A percentile compares a stretch with the other conserved stretches of the same genome.
Conservation (phyloP, 2,329 filamentous ascomycete genomes). For the Calonectria leucothoes region DNA sequence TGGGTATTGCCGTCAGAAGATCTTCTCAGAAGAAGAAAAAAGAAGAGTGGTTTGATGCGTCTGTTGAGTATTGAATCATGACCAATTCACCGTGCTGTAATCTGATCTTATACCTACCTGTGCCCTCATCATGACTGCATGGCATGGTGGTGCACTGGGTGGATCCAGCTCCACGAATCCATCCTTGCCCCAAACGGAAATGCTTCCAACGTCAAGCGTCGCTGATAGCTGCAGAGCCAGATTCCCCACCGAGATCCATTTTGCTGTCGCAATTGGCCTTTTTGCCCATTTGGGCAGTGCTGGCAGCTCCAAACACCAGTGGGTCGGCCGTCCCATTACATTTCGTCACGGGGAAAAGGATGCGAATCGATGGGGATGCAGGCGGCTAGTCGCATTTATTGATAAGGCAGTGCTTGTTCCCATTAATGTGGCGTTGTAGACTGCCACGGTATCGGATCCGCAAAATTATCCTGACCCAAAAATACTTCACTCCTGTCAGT, state of each 20-base stretch:
- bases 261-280: neutral
- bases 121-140: neutral
- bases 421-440: neutral
- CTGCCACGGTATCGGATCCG: too few species aligned
- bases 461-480: too few species aligned
- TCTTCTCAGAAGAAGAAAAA: too few species aligned
- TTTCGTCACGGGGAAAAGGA: neutral
- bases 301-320: too few species aligned
- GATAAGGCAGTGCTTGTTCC: neutral
- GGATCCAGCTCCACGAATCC: neutral
- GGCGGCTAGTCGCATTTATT: neutral
- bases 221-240: neutral
- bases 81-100: neutral
- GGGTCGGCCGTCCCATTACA: neutral
- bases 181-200: neutral
- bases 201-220: neutral
- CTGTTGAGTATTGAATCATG: neutral
- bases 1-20: neutral
- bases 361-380: neutral
- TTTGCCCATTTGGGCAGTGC: neutral
- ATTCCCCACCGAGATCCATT: neutral
- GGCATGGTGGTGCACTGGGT: neutral
- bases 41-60: too few species aligned
- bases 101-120: constrained; percentile 5
- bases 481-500: too few species aligned